Conservation (phyloP, 1,284 basidiomycete genomes). For the Rhodotorula sp. region DNA sequence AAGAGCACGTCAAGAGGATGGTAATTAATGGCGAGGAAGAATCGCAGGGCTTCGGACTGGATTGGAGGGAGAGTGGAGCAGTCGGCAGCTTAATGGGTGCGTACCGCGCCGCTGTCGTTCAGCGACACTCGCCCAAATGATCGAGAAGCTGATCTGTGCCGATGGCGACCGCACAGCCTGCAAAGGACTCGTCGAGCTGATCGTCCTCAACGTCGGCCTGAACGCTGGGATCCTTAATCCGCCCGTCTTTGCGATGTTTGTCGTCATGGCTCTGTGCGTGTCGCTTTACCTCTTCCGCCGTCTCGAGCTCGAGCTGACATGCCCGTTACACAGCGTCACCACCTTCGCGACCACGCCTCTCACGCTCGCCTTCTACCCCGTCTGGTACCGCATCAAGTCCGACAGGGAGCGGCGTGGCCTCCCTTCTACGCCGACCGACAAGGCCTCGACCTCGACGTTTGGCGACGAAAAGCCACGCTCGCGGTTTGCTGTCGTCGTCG, state of each 20-base stretch:
- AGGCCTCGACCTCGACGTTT: slow-evolving; percentile 30
- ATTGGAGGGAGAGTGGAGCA: slow-evolving; percentile 72
- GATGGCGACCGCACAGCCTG: slow-evolving; percentile 26
- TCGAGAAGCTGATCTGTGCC: not conserved
- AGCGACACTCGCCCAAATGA: not conserved
- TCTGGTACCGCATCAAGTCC: slow-evolving; percentile 43
- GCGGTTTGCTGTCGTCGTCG: slow-evolving; percentile 79
- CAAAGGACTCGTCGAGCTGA: slow-evolving; percentile 55
- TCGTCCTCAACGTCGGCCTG: slow-evolving; percentile 88
- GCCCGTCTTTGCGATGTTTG: slow-evolving; percentile 72
- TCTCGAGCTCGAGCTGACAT: not conserved
- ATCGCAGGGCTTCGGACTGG: slow-evolving; percentile 66
- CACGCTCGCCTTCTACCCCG: slow-evolving; percentile 49
- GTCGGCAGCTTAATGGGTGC: slow-evolving; percentile 86
- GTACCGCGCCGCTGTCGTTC: not conserved
- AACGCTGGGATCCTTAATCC: slow-evolving; percentile 71
- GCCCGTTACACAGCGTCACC: slow-evolving; percentile 35
- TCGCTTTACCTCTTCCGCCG: not conserved
- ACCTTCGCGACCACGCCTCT: slow-evolving; percentile 51
- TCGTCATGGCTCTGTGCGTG: slow-evolving; percentile 48
- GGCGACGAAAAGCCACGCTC: slow-evolving; percentile 42
- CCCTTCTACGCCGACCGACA: slow-evolving; percentile 45
- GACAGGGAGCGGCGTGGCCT: slow-evolving; percentile 28
- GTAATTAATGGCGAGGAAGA: slow-evolving; percentile 68
- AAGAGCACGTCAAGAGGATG: slow-evolving; percentile 7